Base-by-base conservation (phyloP, 352 stramenopile genomes). In the Phytopythium boreale region DNA sequence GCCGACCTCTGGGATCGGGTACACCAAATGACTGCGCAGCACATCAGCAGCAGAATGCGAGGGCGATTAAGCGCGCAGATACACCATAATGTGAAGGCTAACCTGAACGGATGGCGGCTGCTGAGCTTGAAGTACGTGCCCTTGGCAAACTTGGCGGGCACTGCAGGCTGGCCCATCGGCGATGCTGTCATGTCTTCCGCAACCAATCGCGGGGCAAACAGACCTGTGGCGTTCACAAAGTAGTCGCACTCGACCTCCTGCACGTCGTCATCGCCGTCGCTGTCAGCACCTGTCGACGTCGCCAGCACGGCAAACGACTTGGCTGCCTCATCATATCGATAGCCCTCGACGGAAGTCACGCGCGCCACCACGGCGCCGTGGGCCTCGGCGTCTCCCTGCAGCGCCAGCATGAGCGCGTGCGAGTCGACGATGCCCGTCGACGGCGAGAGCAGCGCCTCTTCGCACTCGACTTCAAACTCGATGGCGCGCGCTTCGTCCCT, bases 351-450 rank as follows among this genome's bases (percentile, higher is more conserved):
- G 0, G 62, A 39, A 4, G 82, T 93, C 20, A 77, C 64, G 37
- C 97, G 80, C 4, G 76, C 91, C 12, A 99, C 68, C 2, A 84
- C 83, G 0, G 90, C 82, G 5, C 95, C 94, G 64, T 96, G 62
- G 0, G 82, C 74, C 77, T 98, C 92, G 0, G 91, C 92, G 53
- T 99, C 96, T 3, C 78, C 77, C 49, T 98, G 83, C 15, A 99
- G 74, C 61, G 87, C 89, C 39, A 92, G 77, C 82, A 98, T 94
- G 19, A 98, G 82, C 2, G 72, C 77, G 66, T 98, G 92, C 34
- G 87, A 96, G 81, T 99, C 96, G 19, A 99, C 71, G 61, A 99
- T 96, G 3, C 97, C 97, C 8, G 97, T 99, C 0, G 89, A 98
- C 7, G 97, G 96, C n/a, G 93, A 98, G 44, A 93, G 90, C 0